These are phyloP conservation scores for Protomyces gravidus DNA, from an alignment of 1,139 yeast genomes.

Conservation along the genomic window DNA sequence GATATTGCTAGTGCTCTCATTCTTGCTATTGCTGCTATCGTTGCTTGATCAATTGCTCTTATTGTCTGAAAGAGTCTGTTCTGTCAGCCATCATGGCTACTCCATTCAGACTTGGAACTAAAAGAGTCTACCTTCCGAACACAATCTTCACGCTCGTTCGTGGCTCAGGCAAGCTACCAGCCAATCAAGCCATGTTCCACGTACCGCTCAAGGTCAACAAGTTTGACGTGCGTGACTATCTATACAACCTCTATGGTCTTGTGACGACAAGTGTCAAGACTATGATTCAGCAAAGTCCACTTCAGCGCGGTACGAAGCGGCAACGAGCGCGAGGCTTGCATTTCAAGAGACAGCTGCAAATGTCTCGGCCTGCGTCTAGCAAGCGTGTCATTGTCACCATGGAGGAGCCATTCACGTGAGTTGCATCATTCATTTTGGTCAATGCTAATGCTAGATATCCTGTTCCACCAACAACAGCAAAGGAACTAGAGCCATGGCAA, in stretches of 20 bases:
- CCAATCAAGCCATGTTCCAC: conserved; percentile 35
- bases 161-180: conserved; percentile 33
- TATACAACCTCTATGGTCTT: conserved; percentile 36
- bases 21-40: neutral
- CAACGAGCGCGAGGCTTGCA: conserved; percentile 27
- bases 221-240: conserved; percentile 37
- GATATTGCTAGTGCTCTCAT: neutral
- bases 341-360: conserved; percentile 18
- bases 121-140: conserved; percentile 35
- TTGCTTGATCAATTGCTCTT: neutral
- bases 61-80: too few species aligned
- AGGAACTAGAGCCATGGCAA: conserved; percentile 10
- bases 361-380: conserved; percentile 18
- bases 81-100: neutral
- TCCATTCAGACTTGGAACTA: conserved; percentile 35
- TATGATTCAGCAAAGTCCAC: conserved; percentile 30
- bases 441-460: conserved; percentile 18
- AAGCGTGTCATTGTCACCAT: conserved; percentile 37
- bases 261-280: conserved; percentile 33
- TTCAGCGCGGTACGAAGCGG: conserved; percentile 12
- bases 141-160: conserved; percentile 34
- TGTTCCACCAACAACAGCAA: neutral
- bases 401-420: conserved; percentile 36
- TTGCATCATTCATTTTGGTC: too few species aligned
- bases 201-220: conserved; percentile 37